Conservation (phyloP, 148 eudicot genomes). For the Rhododendron ferrugineum region DNA sequence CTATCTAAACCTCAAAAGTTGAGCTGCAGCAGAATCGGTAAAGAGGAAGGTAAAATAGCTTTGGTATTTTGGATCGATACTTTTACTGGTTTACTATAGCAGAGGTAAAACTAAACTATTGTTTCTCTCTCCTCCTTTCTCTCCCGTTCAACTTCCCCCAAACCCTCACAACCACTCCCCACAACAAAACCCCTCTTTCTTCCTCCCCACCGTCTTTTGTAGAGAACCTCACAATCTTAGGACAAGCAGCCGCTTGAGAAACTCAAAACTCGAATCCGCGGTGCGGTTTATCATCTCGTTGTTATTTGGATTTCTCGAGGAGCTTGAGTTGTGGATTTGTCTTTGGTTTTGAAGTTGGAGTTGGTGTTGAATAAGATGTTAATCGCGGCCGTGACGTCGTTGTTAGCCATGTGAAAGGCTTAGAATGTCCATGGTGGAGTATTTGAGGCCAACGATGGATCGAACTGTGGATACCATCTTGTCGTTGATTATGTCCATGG, state of each 20-base stretch:
- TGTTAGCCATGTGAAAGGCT: slow-evolving; percentile 89
- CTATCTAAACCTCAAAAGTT: no score
- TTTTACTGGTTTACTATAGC: no score
- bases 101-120: no score
- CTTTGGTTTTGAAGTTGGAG: slow-evolving; percentile 44
- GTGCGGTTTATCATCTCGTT: background rate
- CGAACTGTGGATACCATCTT: slow-evolving; percentile 54
- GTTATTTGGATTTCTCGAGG: background rate
- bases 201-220: slow-evolving; percentile 70
- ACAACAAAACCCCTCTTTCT: no score
- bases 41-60: no score
- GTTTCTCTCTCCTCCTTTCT: no score
- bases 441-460: slow-evolving; percentile 62
- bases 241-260: slow-evolving; percentile 31
- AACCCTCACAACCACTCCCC: no score
- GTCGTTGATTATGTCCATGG: slow-evolving; percentile 20
- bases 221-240: slow-evolving; percentile 89
- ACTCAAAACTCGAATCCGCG: background rate
- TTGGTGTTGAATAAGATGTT: slow-evolving; percentile 82
- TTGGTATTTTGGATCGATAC: no score
- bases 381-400: slow-evolving; percentile 74
- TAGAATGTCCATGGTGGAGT: slow-evolving; percentile 86
- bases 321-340: slow-evolving; percentile 28
- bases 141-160: no score
- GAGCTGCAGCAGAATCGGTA: no score